Conservation (phyloP, 1,284 basidiomycete species). For the Rhodotorula sp. region DNA sequence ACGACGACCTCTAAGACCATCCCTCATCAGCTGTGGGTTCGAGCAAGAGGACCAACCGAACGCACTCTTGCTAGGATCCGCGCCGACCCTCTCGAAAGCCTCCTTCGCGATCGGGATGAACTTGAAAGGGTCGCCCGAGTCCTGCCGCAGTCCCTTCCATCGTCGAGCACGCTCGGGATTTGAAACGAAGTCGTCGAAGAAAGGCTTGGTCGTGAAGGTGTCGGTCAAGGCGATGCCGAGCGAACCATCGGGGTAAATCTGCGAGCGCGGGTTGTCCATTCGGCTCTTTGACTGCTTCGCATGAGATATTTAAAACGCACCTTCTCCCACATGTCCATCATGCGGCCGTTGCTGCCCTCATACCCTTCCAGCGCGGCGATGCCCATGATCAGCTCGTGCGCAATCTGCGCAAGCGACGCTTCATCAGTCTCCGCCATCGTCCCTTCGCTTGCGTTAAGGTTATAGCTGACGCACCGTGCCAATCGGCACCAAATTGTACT, state of each 20-base stretch:
- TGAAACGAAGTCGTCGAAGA: slow-evolving; percentile 68
- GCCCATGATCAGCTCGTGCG: slow-evolving; percentile 86
- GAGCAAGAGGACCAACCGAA: background rate
- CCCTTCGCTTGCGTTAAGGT: too few relatives aligned
- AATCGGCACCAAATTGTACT: slow-evolving; percentile 65
- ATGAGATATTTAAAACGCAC: too few relatives aligned
- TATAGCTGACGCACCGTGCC: slow-evolving; percentile 32
- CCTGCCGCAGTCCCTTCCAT: slow-evolving; percentile 85
- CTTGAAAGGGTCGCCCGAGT: slow-evolving; percentile 65
- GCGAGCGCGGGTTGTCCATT: too few relatives aligned
- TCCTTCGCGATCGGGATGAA: slow-evolving; percentile 72
- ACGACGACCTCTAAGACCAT: slow-evolving; percentile 61
- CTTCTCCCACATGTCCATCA: slow-evolving; percentile 80
- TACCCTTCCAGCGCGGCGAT: slow-evolving; percentile 81
- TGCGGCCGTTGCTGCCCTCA: slow-evolving; percentile 66
- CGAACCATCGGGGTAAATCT: slow-evolving; percentile 48
- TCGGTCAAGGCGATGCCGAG: slow-evolving; percentile 80
- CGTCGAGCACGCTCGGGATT: slow-evolving; percentile 62
- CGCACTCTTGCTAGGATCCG: slow-evolving; percentile 60
- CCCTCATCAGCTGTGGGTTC: background rate
- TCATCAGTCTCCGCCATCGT: background rate
- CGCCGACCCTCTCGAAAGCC: slow-evolving; percentile 65
- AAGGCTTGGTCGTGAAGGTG: slow-evolving; percentile 76
- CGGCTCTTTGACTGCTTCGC: too few relatives aligned
- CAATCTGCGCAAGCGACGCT: slow-evolving; percentile 22